Evolutionary conservation across 108 stramenopile genomes (phyloP), one percentile per base, ranked within the genome.

Genomic region (Phaeodactylum tricornutum): DNA sequence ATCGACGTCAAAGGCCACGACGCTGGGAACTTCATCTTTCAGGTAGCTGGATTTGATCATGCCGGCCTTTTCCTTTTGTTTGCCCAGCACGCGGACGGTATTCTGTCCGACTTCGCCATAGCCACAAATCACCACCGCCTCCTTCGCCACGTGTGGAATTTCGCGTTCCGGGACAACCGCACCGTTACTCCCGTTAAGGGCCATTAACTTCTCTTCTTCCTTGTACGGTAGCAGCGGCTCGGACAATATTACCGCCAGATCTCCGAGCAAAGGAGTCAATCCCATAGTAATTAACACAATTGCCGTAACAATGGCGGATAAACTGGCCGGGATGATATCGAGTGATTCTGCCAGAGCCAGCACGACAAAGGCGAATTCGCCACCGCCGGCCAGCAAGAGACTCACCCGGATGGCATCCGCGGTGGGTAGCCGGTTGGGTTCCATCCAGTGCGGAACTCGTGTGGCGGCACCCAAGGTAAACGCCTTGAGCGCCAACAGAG

Each of bases 351-450:
- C 79, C 2, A 81, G 39, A 7, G 74, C 71, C 47, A 86, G 56
- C 2, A 86, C 71, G 7, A 81, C 74, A 58, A 86, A 81, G 1
- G 80, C 71, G 47, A 81, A 81, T 58, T 86, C 80, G 31, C 84
- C 80, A 31, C 79, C 80, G 7, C 77, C 80, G 2, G 77, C 44
- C 19, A 86, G 47, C 1, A 78, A 46, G 20, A 86, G 49, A 8
- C 77, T 38, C 28, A 79, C 48, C 43, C 72, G 63, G 17, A 72
- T 58, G 0, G 67, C 69, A 23, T 91, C 84, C 16, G 43, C 39
- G 1, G 57, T 37, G 17, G 67, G 56, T 3, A 75, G 47, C 11
- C 75, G 44, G 47, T 75, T 81, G 4, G 68, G 74, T 47, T 74
- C 74, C 33, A 81, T 26, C 60, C 59, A 60, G 24, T 70, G 47